Base-by-base conservation (phyloP, 176 grass and related monocot genomes). In the Sorghum bicolor region DNA sequence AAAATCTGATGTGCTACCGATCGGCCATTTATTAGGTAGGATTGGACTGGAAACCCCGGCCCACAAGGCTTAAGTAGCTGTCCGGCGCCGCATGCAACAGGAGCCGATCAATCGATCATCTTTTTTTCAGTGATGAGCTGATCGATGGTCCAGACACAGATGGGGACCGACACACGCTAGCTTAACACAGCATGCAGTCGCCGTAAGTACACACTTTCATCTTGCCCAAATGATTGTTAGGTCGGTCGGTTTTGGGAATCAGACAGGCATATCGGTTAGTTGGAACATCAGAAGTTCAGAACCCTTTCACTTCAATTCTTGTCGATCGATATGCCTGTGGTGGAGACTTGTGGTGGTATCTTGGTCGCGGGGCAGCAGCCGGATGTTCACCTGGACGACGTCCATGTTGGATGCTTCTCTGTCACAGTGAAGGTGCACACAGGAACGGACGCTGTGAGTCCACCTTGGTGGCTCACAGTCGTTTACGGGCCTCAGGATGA, bases 171-270 rank as follows among this genome's bases (percentile, higher is more conserved):
- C 61, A 26, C 24, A 25, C 22, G n/a, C 57, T 13, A 14, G 33
- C 39, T 33, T 33, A 50, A 34, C 78, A 68, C n/a, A n/a, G n/a
- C n/a, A n/a, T n/a, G 41, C 19, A 16, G 47, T 52, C 63, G n/a
- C 29, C 33, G 64, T 80, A 80, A 69, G 78, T 80, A 69, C 78
- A 47, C 30, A 48, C 22, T 53, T 52, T 37, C 20, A 68, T 52
- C 64, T 22, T 68, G 29, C 11, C 1, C 64, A 52, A 80, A 80
- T 52, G 63, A 80, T 68, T 80, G 9, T 55, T n/a, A n/a, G 52
- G 52, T 55, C 7, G 20, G 50, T 55, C 6, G 61, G 60, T 65
- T 26, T 50, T 48, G 20, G 63, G 64, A 5, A 68, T 68, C 78
- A 48, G 63, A 80, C 20, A 80, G 11, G 19, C 19, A 44, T 8